A percentile compares a stretch with the other conserved stretches of the same genome.
These are phyloP conservation scores for Suhomyces ambrosiae DNA, from an alignment of 1,139 yeast genomes.

Conservation along the genomic window DNA sequence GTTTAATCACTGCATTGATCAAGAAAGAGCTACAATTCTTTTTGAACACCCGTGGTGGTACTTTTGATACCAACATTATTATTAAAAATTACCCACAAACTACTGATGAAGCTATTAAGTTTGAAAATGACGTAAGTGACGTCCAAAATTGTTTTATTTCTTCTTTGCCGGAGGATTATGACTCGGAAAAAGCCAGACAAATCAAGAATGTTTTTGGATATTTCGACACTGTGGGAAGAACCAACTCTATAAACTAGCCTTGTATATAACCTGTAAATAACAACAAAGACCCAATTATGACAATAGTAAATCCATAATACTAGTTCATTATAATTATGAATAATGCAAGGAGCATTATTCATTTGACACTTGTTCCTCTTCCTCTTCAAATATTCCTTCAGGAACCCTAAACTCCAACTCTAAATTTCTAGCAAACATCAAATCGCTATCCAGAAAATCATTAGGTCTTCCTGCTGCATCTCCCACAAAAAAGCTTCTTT, in stretches of 20 bases:
- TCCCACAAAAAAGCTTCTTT: constrained; percentile 73
- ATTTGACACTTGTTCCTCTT: neutral
- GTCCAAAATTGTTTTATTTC: constrained; percentile 42
- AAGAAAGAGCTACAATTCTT: constrained; percentile 47
- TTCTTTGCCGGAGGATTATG: constrained; percentile 21
- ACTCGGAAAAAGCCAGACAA: constrained; percentile 32
- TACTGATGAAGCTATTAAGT: constrained; percentile 63
- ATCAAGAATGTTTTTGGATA: constrained; percentile 53
- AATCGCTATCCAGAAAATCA: constrained; percentile 83
- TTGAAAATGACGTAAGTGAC: constrained; percentile 57
- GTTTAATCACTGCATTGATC: constrained; percentile 58
- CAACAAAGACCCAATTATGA: too few species aligned
- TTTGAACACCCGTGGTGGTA: constrained; percentile 44
- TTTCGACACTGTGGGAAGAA: constrained; percentile 59
- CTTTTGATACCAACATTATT: constrained; percentile 47
- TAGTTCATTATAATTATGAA: neutral
- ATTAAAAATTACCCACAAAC: constrained; percentile 58
- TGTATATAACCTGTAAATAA: constrained; percentile 12
- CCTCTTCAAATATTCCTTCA: constrained; percentile 51
- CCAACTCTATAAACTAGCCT: constrained; percentile 26
- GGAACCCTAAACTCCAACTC: constrained; percentile 65
- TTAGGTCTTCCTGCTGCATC: constrained; percentile 88
- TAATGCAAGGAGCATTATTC: too few species aligned
- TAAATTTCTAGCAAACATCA: constrained; percentile 60
- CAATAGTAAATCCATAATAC: too few species aligned